A percentile compares a stretch with the other conserved stretches of the same genome.
phyloP scores from a whole-genome alignment of 352 stramenopile genomes.

The Phytophthora quininea region DNA sequence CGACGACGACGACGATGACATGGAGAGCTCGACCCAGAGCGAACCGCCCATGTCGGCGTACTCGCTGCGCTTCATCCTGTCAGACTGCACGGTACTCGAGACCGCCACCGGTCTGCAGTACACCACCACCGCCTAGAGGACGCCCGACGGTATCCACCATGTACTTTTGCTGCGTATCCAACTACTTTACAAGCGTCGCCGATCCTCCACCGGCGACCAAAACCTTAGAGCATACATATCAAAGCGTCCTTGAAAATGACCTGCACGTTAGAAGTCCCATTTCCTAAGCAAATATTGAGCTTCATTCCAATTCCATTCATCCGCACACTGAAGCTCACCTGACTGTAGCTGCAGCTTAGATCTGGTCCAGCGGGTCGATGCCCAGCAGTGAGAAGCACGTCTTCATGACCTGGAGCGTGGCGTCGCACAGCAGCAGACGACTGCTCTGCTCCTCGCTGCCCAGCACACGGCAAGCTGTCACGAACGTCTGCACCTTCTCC shows the following conservation, averaged over 20 bases:
- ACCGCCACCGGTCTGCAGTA: slow-evolving; percentile 60
- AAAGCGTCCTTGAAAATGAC: slow-evolving; percentile 29
- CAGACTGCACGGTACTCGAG: slow-evolving; percentile 78
- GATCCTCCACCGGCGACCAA: not conserved
- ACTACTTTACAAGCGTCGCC: slow-evolving; percentile 6
- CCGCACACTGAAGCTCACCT: slow-evolving; percentile 15
- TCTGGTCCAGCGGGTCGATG: slow-evolving; percentile 94
- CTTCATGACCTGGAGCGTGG: slow-evolving; percentile 95
- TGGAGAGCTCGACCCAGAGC: slow-evolving; percentile 34
- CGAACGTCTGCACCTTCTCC: slow-evolving; percentile 97
- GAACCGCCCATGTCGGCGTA: slow-evolving; percentile 64
- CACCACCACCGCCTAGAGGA: slow-evolving; percentile 44
- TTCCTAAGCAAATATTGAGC: slow-evolving; percentile 49
- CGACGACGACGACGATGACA: slow-evolving; percentile 50
- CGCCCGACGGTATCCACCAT: slow-evolving; percentile 11
- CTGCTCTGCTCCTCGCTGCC: slow-evolving; percentile 94
- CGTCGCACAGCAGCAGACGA: slow-evolving; percentile 96
- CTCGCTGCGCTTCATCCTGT: slow-evolving; percentile 83
- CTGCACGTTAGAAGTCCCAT: slow-evolving; percentile 30
- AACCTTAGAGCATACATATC: slow-evolving; percentile 27
- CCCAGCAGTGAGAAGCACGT: slow-evolving; percentile 93
- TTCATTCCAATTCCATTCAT: slow-evolving; percentile 33
- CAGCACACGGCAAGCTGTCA: slow-evolving; percentile 98
- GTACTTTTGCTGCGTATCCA: slow-evolving; percentile 40
- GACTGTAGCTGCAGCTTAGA: slow-evolving; percentile 68